Base-by-base conservation (phyloP, 2,329 filamentous ascomycete genomes). In the Mycosphaerella sp. region DNA sequence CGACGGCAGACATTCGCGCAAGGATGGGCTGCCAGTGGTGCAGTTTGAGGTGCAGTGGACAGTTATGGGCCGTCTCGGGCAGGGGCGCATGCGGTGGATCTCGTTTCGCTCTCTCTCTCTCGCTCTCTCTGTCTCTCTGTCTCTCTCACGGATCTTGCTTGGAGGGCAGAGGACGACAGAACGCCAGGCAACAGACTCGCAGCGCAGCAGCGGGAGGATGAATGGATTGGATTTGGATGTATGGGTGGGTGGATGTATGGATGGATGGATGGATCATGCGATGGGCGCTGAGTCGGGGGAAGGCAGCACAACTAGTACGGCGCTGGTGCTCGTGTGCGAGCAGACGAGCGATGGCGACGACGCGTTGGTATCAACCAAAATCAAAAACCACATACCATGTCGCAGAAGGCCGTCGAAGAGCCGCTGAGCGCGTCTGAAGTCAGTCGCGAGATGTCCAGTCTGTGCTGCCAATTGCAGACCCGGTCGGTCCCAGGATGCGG, bases 1-100 rank as follows among this genome's bases (percentile, higher is more conserved):
- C 50, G 41, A 53, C 50, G 18, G 47, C 50, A 48, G 50, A 53
- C 50, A 53, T 53, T 47, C 50, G 50, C 41, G 50, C 50, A 48
- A 41, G 45, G 45, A 40, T 41, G 36, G 36, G 36, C 36, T 41
- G 44, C 44, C 44, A 35, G 44, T 39, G 44, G 36, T 48, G 44
- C 44, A 48, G 44, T 32, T 41, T 9, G 28, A 30, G 25, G 44
- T 40, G 44, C 27, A 35, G 17, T 16, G 36, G 25, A 32, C 21
- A 8, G 43, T 25, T 25, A 47, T 47, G 44, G 44, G 44, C 21
- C 44, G 44, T 41, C 30, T 41, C 44, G 44, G 27, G 44, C 44
- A 48, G 44, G 44, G 44, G 44, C 44, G 44, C 36, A 25, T 37
- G 45, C 41, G 45, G 45, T 37, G 45, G 45, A 41, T 48, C 45